Evolutionary conservation across 2,329 filamentous ascomycete species (phyloP).

Genomic region (Pseudogymnoascus verrucosus): DNA sequence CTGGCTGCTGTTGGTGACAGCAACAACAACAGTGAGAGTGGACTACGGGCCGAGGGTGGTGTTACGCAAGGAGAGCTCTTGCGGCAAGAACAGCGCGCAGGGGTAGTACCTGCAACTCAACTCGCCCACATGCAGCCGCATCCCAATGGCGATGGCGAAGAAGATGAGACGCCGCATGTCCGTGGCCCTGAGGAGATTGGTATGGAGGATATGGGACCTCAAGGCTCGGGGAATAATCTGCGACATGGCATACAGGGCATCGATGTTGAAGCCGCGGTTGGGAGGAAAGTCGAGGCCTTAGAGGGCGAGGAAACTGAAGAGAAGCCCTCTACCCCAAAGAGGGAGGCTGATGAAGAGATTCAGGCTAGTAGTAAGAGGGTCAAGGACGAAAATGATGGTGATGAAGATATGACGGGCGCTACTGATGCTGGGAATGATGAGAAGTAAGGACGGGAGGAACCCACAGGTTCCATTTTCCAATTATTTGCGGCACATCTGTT

Average conservation of each 20-base stretch:
- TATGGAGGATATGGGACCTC: conserved; percentile 77
- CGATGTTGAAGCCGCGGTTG: conserved; percentile 54
- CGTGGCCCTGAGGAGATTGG: conserved; percentile 80
- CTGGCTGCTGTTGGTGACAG: conserved; percentile 19
- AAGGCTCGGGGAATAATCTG: conserved; percentile 34
- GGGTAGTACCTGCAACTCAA: conserved; percentile 64
- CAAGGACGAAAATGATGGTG: conserved; percentile 34
- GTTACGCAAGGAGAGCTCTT: conserved; percentile 79
- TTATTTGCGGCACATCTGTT: not conserved
- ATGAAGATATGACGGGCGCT: conserved; percentile 9
- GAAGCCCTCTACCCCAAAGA: conserved; percentile 39
- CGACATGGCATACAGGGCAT: conserved; percentile 45
- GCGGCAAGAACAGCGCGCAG: conserved; percentile 77
- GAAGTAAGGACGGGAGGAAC: not conserved
- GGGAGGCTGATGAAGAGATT: conserved; percentile 45
- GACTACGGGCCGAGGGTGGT: conserved; percentile 35
- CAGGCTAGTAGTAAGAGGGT: conserved; percentile 38
- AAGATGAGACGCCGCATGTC: conserved; percentile 67
- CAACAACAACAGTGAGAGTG: conserved; percentile 18
- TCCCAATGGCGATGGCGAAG: conserved; percentile 35
- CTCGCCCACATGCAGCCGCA: conserved; percentile 31
- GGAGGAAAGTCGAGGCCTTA: conserved; percentile 37
- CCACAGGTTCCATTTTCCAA: not conserved
- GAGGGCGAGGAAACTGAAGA: conserved; percentile 20
- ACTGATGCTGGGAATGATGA: not conserved